A percentile compares a stretch with the other conserved stretches of the same genome.
Conservation (phyloP, 1,284 basidiomycete species). For the Chondrostereum purpureum region DNA sequence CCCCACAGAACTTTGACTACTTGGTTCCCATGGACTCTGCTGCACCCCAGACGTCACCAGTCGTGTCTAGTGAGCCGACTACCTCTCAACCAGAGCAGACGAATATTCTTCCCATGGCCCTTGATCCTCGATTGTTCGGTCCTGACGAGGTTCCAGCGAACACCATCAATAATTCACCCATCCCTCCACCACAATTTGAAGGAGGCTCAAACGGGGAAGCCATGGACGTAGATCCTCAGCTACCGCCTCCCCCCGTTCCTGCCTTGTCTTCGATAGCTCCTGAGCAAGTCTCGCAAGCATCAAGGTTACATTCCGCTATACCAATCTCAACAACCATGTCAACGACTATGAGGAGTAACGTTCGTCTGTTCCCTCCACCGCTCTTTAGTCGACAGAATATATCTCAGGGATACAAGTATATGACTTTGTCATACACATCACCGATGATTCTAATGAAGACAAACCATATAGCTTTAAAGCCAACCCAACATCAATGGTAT, state of each 20-base stretch:
- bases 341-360: slow-evolving; percentile 38
- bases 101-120: background rate
- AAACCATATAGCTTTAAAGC: slow-evolving; percentile 78
- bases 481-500: slow-evolving; percentile 65
- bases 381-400: slow-evolving; percentile 76
- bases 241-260: background rate
- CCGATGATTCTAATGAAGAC: no score
- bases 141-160: no score
- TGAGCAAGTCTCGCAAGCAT: slow-evolving; percentile 11
- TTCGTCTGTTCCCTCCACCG: slow-evolving; percentile 76
- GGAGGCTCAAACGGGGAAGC: background rate
- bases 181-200: background rate
- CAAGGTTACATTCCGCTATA: slow-evolving; percentile 1
- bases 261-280: background rate
- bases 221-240: background rate
- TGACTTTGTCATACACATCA: background rate
- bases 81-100: background rate
- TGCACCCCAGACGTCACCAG: slow-evolving; percentile 7
- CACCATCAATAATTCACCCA: no score
- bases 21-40: slow-evolving; percentile 22
- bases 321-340: slow-evolving; percentile 1
- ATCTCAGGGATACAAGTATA: slow-evolving; percentile 72
- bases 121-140: background rate
- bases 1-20: slow-evolving; percentile 62
- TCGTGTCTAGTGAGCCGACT: slow-evolving; percentile 10